These are phyloP conservation scores for Monilinia vaccinii-corymbosi DNA, from an alignment of 2,329 filamentous ascomycete species.

Conservation along the genomic window DNA sequence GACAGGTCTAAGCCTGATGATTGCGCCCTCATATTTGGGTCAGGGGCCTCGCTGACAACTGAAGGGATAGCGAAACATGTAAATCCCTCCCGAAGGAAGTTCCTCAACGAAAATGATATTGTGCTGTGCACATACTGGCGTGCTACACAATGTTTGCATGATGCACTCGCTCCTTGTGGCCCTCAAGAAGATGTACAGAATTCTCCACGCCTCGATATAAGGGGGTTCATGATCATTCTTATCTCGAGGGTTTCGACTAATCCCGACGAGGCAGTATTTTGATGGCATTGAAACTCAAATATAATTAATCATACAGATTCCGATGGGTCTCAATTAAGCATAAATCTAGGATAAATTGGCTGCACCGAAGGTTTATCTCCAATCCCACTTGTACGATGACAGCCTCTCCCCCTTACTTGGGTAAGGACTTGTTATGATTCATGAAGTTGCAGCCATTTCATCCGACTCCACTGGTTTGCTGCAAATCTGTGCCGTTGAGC, in stretches of 20 bases:
- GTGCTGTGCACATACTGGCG: background rate
- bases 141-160: background rate
- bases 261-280: too few relatives aligned
- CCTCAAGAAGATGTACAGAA: background rate
- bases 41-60: background rate
- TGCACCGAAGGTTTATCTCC: background rate
- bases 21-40: background rate
- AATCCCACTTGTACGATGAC: constrained; percentile 1
- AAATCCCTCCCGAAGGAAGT: constrained; percentile 1
- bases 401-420: too few relatives aligned
- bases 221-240: too few relatives aligned
- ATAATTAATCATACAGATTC: too few relatives aligned
- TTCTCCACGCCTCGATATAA: too few relatives aligned
- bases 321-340: too few relatives aligned
- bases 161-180: background rate
- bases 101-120: constrained; percentile 2
- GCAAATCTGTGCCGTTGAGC: too few relatives aligned
- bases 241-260: too few relatives aligned
- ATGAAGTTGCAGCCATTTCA: background rate
- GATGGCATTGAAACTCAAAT: too few relatives aligned
- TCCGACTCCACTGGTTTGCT: too few relatives aligned
- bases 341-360: too few relatives aligned
- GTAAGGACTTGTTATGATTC: too few relatives aligned
- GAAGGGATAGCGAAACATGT: background rate
- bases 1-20: background rate